These are phyloP conservation scores for Haematococcus sp. DNA, from an alignment of 139 green algal genomes.

Conservation along the genomic window DNA sequence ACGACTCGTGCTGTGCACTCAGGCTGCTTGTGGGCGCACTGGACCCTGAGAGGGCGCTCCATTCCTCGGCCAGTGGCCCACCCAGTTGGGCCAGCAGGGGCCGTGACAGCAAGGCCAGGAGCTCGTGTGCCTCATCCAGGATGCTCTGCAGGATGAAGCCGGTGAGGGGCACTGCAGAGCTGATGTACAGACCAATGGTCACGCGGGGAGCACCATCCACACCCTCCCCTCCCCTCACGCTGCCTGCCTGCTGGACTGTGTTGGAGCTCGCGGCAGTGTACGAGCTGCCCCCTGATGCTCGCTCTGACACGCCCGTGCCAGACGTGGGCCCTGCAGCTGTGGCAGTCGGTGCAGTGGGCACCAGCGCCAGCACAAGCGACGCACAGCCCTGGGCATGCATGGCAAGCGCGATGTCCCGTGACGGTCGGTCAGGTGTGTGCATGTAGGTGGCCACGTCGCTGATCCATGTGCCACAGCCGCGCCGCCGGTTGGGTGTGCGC, in stretches of 20 bases:
- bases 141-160: background rate
- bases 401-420: background rate
- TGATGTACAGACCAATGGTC: slow-evolving; percentile 7
- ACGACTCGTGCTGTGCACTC: too few species aligned
- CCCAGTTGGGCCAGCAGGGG: background rate
- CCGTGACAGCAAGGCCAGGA: slow-evolving; percentile 1
- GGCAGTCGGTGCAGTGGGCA: background rate
- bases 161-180: background rate
- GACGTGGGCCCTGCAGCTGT: background rate
- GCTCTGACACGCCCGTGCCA: too few species aligned
- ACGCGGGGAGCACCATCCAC: too few species aligned
- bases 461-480: slow-evolving; percentile 9
- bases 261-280: background rate
- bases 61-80: background rate
- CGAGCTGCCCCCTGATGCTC: background rate
- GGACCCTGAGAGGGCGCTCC: background rate
- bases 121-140: background rate
- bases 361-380: background rate
- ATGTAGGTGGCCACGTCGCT: background rate
- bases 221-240: too few species aligned
- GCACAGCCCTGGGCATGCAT: background rate
- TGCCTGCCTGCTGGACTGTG: too few species aligned
- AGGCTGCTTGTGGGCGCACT: too few species aligned
- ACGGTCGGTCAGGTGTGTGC: background rate
- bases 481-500: too few species aligned